Conservation (phyloP, 768 basidiomycete species). For the Kwoniella botswanensis region DNA sequence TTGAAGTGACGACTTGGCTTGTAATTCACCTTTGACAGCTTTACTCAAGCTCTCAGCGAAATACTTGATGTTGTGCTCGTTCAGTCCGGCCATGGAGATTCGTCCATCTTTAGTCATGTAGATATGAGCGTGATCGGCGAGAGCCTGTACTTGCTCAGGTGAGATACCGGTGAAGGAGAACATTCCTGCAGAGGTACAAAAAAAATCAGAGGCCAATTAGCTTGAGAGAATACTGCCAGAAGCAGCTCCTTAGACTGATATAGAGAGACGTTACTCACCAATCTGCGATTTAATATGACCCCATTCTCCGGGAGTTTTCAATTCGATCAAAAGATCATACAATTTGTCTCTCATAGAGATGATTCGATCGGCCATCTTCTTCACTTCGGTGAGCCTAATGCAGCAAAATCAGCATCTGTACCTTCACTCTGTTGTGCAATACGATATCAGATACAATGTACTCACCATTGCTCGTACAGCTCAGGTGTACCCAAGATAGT, state of each 20-base stretch:
- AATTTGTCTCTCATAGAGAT: conserved; percentile 87
- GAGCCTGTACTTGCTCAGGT: conserved; percentile 51
- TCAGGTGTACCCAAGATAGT: conserved; percentile 54
- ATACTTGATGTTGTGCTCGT: conserved; percentile 70
- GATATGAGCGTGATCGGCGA: conserved; percentile 56
- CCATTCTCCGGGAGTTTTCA: conserved; percentile 91
- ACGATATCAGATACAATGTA: background rate
- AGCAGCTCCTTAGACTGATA: too few relatives aligned
- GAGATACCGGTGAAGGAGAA: conserved; percentile 47
- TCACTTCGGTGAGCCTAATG: conserved; percentile 67
- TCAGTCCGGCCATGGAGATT: conserved; percentile 94
- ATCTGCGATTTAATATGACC: conserved; percentile 93
- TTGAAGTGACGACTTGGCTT: conserved; percentile 42
- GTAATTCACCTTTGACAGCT: conserved; percentile 59
- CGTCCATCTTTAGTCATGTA: conserved; percentile 63
- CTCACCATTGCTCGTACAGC: conserved; percentile 55
- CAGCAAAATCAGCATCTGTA: background rate
- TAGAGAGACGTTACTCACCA: conserved; percentile 55
- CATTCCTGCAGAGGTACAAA: conserved; percentile 26
- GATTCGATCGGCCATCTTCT: conserved; percentile 90
- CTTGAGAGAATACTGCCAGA: too few relatives aligned
- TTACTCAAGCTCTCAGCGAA: conserved; percentile 59
- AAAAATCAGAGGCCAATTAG: background rate
- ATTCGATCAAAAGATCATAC: conserved; percentile 63
- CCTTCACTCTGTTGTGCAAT: too few relatives aligned